A percentile compares a stretch with the other conserved stretches of the same genome.
phyloP scores from a whole-genome alignment of 2,329 filamentous ascomycete genomes.

The Allantophomopsis lycopodina region DNA sequence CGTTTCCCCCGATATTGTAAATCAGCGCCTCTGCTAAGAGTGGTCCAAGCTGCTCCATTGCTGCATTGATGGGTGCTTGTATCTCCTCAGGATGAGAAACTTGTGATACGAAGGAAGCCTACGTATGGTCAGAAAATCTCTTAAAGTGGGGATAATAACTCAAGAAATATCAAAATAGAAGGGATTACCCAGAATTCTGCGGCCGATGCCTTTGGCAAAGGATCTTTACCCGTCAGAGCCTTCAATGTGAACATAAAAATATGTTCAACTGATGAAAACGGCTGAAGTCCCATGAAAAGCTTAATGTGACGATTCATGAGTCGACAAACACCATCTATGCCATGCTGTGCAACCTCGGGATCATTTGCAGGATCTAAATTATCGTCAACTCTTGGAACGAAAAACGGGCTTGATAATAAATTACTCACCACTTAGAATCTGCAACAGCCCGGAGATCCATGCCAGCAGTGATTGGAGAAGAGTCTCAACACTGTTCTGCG shows the following conservation, averaged over 20 bases:
- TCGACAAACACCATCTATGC: conserved; percentile 57
- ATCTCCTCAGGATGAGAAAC: conserved; percentile 22
- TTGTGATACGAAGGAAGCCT: conserved; percentile 36
- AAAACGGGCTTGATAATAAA: not conserved
- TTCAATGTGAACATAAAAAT: conserved; percentile 61
- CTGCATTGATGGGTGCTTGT: conserved; percentile 29
- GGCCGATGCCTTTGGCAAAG: conserved; percentile 61
- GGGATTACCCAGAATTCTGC: conserved; percentile 59
- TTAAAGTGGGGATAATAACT: not conserved
- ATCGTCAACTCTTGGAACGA: conserved; percentile 3
- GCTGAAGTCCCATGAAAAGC: conserved; percentile 45
- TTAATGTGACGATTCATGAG: conserved; percentile 45
- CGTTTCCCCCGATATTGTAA: conserved; percentile 53
- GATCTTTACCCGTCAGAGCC: conserved; percentile 57
- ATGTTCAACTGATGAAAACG: conserved; percentile 42
- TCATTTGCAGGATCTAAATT: conserved; percentile 42
- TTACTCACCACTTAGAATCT: conserved; percentile 41
- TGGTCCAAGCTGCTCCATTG: conserved; percentile 46
- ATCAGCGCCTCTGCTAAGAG: conserved; percentile 44
- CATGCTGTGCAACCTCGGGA: conserved; percentile 57
- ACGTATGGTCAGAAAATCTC: conserved; percentile 2
- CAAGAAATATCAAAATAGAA: not conserved
- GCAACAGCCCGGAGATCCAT: conserved; percentile 50
- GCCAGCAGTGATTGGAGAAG: conserved; percentile 39
- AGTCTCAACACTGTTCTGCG: conserved; percentile 26